Percentiles rank a stretch among this genome's conserved stretches.
These are phyloP conservation scores for carrot (Daucus carota) DNA, from an alignment of 129 eudicot genomes.

Conservation along the genomic window DH1_v3.0 NC_030384.2:51042001-51042500, in stretches of 20 bases:
- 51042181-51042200: constrained; percentile 4
- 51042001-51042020: not conserved
- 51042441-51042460: no score
- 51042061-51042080: constrained; percentile 3
- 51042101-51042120: constrained; percentile 3
- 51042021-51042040: not conserved
- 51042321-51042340: not conserved
- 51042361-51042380: not conserved
- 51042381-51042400: no score
- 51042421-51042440: no score
- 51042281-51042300: not conserved
- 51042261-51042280: not conserved
- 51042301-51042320: not conserved
- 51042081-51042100: constrained; percentile 4
- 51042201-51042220: constrained; percentile 9
- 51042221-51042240: not conserved
- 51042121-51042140: constrained; percentile 7
- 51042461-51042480: no score
- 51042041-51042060: not conserved
- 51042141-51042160: not conserved
- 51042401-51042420: no score
- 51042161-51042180: constrained; percentile 6
- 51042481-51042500: no score
- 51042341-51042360: not conserved
- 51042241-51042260: no score